Conservation (phyloP, 2,329 filamentous ascomycete genomes). For the Cercospora sp. region DNA sequence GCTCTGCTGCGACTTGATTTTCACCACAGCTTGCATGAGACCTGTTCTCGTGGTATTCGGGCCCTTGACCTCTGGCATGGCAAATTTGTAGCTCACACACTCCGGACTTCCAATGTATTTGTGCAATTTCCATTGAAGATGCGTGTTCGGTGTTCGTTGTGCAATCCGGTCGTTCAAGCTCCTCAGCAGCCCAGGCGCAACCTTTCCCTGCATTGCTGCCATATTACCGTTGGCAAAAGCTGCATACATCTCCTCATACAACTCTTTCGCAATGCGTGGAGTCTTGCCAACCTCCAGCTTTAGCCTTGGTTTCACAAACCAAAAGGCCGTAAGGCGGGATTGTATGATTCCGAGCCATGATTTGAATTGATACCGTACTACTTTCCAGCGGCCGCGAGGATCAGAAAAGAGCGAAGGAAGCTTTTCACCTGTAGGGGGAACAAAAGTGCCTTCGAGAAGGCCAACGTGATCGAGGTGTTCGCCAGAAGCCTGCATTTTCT, state of each 20-base stretch:
- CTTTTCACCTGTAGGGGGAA: conserved; percentile 34
- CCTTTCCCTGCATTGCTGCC: conserved; percentile 23
- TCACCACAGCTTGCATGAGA: conserved; percentile 37
- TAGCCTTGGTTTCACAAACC: conserved; percentile 20
- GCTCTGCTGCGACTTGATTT: conserved; percentile 34
- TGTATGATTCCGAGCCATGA: not conserved
- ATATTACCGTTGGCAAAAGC: conserved; percentile 48
- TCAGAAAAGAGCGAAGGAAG: conserved; percentile 28
- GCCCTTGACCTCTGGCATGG: conserved; percentile 26
- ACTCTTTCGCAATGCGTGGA: conserved; percentile 41
- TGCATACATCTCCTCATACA: conserved; percentile 52
- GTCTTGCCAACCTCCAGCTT: conserved; percentile 39
- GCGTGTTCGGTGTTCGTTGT: conserved; percentile 40
- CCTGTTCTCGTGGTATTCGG: conserved; percentile 31
- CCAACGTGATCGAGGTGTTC: conserved; percentile 46
- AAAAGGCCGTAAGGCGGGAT: conserved; percentile 19
- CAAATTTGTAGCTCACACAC: conserved; percentile 31
- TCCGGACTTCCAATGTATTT: conserved; percentile 32
- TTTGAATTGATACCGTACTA: conserved; percentile 15
- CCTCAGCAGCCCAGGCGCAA: conserved; percentile 29
- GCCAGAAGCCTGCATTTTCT: conserved; percentile 29
- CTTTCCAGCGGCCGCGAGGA: conserved; percentile 5
- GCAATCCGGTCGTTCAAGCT: conserved; percentile 39
- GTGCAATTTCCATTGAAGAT: conserved; percentile 36
- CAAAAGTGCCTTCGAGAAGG: conserved; percentile 43